Base-by-base conservation (phyloP, 768 basidiomycete genomes). In the Mycena indigotica region DNA sequence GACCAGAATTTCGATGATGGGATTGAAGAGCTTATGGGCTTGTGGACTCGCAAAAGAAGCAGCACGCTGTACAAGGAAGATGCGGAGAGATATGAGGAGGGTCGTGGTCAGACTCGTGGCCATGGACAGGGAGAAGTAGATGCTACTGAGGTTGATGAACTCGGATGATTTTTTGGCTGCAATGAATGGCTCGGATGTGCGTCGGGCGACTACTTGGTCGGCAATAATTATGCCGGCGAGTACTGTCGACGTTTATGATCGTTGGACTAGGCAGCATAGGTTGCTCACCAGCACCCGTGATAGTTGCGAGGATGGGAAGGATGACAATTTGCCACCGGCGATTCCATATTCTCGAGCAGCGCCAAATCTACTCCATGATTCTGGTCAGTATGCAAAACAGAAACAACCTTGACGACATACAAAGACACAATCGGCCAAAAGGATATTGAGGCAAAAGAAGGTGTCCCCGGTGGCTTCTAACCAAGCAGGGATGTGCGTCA, bases 121-220 rank as follows among this genome's bases (percentile, higher is more conserved):
- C 13, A 58, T 50, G 15, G 57, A 58, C 10, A 58, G 26, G 2
- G 57, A 58, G 23, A 58, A 58, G 38, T 58, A 58, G 12, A 58
- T 23, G 4, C 51, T 58, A 19, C 19, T 49, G 52, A 58, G n/a
- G 3, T 28, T 40, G 26, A 58, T 38, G 41, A 53, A 58, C 23
- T 53, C 26, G 19, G 13, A 19, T 5, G 57, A 48, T 15, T 49
- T 53, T 19, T 58, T 58, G 45, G 52, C 52, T 13, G 32, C 35
- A 6, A 26, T 41, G 26, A 53, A 49, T 8, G 57, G 19, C 46
- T 58, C 52, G 19, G 25, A 50, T 32, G 30, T 58, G 4, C n/a
- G 30, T 29, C 15, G 19, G 19, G 32, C 30, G 25, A 19, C 15
- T 10, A 58, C 57, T 41, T 53, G 45, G 28, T 58, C 44, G 15